These are phyloP conservation scores for Passiflora organensis DNA, from an alignment of 345 rosid species.

Conservation along the genomic window DNA sequence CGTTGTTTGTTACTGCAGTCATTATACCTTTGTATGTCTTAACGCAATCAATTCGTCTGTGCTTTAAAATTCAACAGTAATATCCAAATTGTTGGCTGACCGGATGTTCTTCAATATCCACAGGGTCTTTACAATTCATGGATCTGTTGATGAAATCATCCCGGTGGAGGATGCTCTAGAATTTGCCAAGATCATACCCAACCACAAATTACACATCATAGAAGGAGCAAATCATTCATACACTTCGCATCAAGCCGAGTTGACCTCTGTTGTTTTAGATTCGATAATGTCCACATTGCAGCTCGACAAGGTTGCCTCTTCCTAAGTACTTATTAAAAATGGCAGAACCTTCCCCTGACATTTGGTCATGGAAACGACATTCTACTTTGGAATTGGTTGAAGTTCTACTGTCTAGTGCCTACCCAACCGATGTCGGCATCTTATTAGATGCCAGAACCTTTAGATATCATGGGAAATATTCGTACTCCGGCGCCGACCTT, in stretches of 20 bases:
- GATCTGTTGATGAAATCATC: conserved; percentile 24
- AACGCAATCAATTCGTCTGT: neutral
- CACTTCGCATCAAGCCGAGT: conserved; percentile 20
- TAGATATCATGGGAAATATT: too few relatives aligned
- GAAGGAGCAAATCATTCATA: conserved; percentile 28
- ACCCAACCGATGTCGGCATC: too few relatives aligned
- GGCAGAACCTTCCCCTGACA: too few relatives aligned
- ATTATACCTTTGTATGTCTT: neutral
- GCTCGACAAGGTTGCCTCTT: conserved; percentile 9
- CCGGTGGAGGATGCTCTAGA: conserved; percentile 22
- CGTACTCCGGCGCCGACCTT: too few relatives aligned
- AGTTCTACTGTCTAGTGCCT: too few relatives aligned
- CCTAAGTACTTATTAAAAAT: too few relatives aligned
- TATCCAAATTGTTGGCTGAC: neutral
- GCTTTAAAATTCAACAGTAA: neutral
- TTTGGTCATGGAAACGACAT: too few relatives aligned
- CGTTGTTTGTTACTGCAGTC: too few relatives aligned
- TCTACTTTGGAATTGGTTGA: too few relatives aligned
- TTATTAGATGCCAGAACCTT: too few relatives aligned
- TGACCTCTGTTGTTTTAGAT: conserved; percentile 10
- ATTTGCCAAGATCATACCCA: conserved; percentile 24
- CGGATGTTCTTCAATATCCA: neutral
- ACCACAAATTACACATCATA: conserved; percentile 24
- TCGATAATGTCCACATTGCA: conserved; percentile 16
- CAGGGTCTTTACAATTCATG: conserved; percentile 30